A percentile compares a stretch with the other conserved stretches of the same genome.
Conservation (phyloP, 2,329 filamentous ascomycete genomes). For the Cladosporium colombiae region DNA sequence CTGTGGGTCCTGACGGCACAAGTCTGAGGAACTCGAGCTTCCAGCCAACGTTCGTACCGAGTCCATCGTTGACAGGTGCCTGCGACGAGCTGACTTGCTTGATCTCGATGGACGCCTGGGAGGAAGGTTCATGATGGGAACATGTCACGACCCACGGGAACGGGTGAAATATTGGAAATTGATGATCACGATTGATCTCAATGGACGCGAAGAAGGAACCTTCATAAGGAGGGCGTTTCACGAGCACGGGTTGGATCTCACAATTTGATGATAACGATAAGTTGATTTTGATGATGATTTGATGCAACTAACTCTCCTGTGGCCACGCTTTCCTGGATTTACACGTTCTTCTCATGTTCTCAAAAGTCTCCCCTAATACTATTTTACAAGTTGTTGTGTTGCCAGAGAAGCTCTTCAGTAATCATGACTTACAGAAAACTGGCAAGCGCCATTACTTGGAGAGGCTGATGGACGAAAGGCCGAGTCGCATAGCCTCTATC, state of each 20-base stretch:
- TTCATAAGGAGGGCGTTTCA: neutral
- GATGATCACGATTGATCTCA: neutral
- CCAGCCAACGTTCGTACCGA: slow-evolving; percentile 28
- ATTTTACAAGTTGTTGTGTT: neutral
- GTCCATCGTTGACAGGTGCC: slow-evolving; percentile 3
- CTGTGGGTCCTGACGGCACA: slow-evolving; percentile 25
- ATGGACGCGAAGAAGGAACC: too few species aligned
- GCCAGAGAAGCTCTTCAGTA: neutral
- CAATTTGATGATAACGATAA: neutral
- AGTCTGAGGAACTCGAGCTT: slow-evolving; percentile 31
- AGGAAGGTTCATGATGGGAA: neutral
- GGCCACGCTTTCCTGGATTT: neutral
- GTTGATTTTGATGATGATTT: neutral
- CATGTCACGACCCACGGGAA: neutral
- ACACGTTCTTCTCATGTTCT: neutral
- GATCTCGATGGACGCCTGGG: slow-evolving; percentile 12
- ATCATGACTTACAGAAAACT: neutral
- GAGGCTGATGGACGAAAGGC: neutral
- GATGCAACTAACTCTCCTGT: neutral
- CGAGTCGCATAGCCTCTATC: neutral
- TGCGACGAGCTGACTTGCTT: slow-evolving; percentile 7
- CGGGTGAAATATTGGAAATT: neutral
- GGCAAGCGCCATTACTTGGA: neutral
- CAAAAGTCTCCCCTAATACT: neutral
- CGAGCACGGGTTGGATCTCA: neutral